A percentile compares a stretch with the other conserved stretches of the same genome.
Conservation (phyloP, 2,329 filamentous ascomycete species). For the Colletotrichum gigasporum region DNA sequence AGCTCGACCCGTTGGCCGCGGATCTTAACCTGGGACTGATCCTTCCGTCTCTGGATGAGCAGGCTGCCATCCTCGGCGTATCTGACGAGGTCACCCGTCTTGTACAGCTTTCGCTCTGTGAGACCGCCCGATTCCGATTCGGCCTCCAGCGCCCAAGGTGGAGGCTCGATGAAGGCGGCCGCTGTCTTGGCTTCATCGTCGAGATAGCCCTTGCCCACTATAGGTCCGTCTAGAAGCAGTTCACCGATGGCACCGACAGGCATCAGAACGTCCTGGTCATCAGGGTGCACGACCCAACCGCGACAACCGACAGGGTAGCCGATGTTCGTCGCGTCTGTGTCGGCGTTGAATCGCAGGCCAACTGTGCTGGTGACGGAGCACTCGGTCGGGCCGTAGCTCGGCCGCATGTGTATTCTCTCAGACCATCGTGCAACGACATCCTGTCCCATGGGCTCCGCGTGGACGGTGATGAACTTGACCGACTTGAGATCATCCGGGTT, state of each 20-base stretch:
- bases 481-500: slow-evolving; percentile 46
- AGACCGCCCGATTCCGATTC: background rate
- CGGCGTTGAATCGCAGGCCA: slow-evolving; percentile 37
- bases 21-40: slow-evolving; percentile 34
- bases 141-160: background rate
- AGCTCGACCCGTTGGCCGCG: slow-evolving; percentile 28
- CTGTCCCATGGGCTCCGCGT: slow-evolving; percentile 38
- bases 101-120: slow-evolving; percentile 18
- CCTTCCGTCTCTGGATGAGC: slow-evolving; percentile 32
- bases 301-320: slow-evolving; percentile 38
- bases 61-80: slow-evolving; percentile 24
- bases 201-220: slow-evolving; percentile 19
- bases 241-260: slow-evolving; percentile 24
- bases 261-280: slow-evolving; percentile 25
- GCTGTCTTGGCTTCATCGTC: slow-evolving; percentile 11
- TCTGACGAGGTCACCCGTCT: slow-evolving; percentile 28
- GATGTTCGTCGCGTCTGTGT: slow-evolving; percentile 17
- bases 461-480: slow-evolving; percentile 46
- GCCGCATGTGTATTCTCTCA: slow-evolving; percentile 32
- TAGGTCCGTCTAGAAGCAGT: slow-evolving; percentile 20
- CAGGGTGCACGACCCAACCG: slow-evolving; percentile 37
- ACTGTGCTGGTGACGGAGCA: slow-evolving; percentile 38
- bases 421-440: slow-evolving; percentile 36
- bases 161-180: slow-evolving; percentile 2
- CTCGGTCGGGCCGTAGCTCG: slow-evolving; percentile 41